Evolutionary conservation across 257 asterid genomes (phyloP).

Genomic region (Solanum ossicruentum): DNA sequence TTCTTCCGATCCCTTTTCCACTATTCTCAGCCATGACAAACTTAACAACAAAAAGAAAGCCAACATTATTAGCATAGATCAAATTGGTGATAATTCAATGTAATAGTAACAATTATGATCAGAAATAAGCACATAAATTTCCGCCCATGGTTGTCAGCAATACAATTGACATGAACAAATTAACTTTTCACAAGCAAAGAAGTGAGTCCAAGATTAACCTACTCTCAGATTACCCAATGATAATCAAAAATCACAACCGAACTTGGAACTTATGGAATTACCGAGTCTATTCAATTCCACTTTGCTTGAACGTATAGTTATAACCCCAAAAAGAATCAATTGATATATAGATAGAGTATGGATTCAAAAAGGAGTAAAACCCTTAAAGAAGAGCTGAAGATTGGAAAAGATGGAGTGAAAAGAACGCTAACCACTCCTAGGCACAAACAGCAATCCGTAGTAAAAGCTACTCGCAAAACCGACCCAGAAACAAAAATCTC

Average conservation of each 20-base stretch:
- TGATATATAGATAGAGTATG: not conserved
- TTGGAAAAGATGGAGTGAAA: not conserved
- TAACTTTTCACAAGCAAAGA: not conserved
- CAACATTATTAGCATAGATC: not conserved
- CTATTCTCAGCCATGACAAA: conserved; percentile 34
- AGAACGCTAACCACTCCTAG: not conserved
- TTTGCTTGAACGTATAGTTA: not conserved
- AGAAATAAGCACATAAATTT: not conserved
- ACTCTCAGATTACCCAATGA: not conserved
- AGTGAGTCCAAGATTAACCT: not conserved
- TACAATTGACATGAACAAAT: not conserved
- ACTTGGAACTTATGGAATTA: not conserved
- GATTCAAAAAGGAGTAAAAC: not conserved
- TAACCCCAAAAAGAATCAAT: not conserved
- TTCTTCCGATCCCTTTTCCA: conserved; percentile 11
- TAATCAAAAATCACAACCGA: not conserved
- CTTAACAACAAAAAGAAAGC: not conserved
- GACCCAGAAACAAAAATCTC: not conserved
- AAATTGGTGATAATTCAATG: not conserved
- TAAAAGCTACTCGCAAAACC: not conserved
- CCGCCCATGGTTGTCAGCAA: not conserved
- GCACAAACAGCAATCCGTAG: not conserved
- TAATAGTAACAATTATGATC: not conserved
- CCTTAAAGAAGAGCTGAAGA: not conserved
- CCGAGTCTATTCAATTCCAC: not conserved